Base-by-base conservation (phyloP, 768 basidiomycete genomes). In the Suillus paluster region DNA sequence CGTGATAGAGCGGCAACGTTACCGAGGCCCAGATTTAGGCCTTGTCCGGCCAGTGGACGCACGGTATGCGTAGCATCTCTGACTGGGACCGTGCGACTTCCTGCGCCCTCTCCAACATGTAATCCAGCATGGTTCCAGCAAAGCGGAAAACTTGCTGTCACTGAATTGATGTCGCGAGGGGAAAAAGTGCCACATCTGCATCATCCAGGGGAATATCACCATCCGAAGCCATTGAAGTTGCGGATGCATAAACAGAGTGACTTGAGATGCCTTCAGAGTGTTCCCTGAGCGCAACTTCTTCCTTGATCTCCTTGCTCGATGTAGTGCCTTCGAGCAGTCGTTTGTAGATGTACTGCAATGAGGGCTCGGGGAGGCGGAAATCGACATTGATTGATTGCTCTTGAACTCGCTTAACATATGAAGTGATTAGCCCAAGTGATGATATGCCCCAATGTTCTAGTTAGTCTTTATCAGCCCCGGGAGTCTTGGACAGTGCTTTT, bases 1-100 rank as follows among this genome's bases (percentile, higher is more conserved):
- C 82, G 80, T 1, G 87, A 79, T 15, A 99, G 83, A 60, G 83
- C 83, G 69, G 89, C 83, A 3, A 90, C 93, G 72, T 99, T 97
- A 1, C 81, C 89, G 33, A 99, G 79, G n/a, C 97, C 97, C 71
- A 97, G 79, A 73, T 99, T 99, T 45, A 99, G 81, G 0, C 97
- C 97, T 73, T 99, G 97, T 2, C 97, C 97, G 0, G 96, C 97
- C 30, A 99, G 85, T 1, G 97, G 97, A 71, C 99, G 97, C 2
- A 95, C 80, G 0, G 93, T 94, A 70, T 99, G 97, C 19, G 96
- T 97, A 1, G 97, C 96, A 75, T 99, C 97, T 2, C 97, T 97
- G 1, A 99, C 85, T 9, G 99, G 86, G 2, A 90, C 95, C 1
- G 93, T 96, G 5, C 97, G 84, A 3, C 78, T 73, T 5, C 86